Evolutionary conservation across 495 filamentous ascomycete genomes (phyloP), one percentile per base, ranked within the genome.

Genomic region (Trichodelitschia bisporula): DNA sequence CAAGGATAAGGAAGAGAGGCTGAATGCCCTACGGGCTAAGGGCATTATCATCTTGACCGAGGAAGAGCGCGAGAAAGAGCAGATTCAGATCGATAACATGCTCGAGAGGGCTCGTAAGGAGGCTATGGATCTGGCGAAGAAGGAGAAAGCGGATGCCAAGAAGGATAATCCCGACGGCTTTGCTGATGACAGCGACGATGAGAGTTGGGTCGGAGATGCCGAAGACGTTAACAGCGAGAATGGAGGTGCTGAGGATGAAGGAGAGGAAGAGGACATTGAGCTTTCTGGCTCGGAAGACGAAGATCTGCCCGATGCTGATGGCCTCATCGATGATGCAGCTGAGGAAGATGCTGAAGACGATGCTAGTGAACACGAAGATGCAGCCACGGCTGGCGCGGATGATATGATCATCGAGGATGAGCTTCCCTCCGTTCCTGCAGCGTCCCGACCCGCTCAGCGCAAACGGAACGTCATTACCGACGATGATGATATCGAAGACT

Each of bases 31-130:
- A 15, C 60, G 63, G 32, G 68, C 70, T 13, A 76, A 72, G 45
- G 86, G 86, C 18, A 58, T 95, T 11, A 54, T 74, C 25, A 56
- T 93, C n/a, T 72, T 77, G 39, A 91, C 77, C 1, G 64, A 69
- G 3, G 86, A 91, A 47, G 82, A 99, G 40, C 61, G 77, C 34
- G 70, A 75, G 38, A 66, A 68, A 9, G 72, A 84, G 45, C 66
- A 72, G 44, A 68, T 72, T 16, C 66, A 82, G 35, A 64, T 92
- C 14, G 89, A 95, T 37, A 69, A 92, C 39, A 58, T 93, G 21
- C 58, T 97, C 19, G 73, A 83, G 17, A 78, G 70, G 38, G 86
- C 83, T 14, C 60, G 83, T 24, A 57, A 64, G 37, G 77, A 93
- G 44, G 80, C 68, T 10, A 64, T 78, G 28, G 69, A 72, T 28